A percentile compares a stretch with the other conserved stretches of the same genome.
These are phyloP conservation scores for Sclerotinia spermophila DNA, from an alignment of 2,329 filamentous ascomycete genomes.

Conservation along the genomic window DNA sequence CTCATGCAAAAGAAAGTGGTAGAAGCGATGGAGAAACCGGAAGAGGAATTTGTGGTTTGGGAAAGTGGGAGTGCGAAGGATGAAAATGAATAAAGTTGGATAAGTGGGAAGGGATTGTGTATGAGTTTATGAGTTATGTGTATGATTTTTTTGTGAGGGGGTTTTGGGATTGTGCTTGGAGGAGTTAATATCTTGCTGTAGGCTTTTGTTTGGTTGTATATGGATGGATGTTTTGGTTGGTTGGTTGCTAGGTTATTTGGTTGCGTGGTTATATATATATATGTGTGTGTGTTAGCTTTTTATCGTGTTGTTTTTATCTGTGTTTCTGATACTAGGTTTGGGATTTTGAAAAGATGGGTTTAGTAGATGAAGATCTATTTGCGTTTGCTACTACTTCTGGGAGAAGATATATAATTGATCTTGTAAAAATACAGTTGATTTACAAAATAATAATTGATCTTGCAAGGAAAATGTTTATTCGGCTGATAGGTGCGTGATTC, in stretches of 20 bases:
- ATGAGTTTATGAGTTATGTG: background rate
- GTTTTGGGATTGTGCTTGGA: background rate
- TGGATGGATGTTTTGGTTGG: background rate
- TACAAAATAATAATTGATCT: too few relatives aligned
- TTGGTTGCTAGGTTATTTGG: background rate
- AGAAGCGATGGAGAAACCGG: slow-evolving; percentile 55
- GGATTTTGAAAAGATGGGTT: background rate
- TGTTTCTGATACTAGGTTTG: background rate
- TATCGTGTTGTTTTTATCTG: background rate
- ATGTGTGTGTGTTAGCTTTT: background rate
- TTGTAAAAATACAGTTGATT: too few relatives aligned
- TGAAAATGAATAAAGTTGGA: slow-evolving; percentile 34
- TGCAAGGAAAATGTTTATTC: background rate
- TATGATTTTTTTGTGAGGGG: background rate
- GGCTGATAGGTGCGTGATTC: background rate
- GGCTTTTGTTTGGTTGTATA: background rate
- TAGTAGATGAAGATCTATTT: background rate
- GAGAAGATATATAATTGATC: background rate
- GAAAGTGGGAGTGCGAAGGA: slow-evolving; percentile 65
- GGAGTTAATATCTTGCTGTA: background rate
- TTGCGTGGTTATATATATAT: background rate
- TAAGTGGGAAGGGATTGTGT: background rate
- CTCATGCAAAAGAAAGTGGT: slow-evolving; percentile 45
- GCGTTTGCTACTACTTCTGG: background rate
- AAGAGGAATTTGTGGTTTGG: slow-evolving; percentile 64